Evolutionary conservation across 192 early-diverging fungal genomes (phyloP).

Genomic region (Diversispora epigaea): DNA sequence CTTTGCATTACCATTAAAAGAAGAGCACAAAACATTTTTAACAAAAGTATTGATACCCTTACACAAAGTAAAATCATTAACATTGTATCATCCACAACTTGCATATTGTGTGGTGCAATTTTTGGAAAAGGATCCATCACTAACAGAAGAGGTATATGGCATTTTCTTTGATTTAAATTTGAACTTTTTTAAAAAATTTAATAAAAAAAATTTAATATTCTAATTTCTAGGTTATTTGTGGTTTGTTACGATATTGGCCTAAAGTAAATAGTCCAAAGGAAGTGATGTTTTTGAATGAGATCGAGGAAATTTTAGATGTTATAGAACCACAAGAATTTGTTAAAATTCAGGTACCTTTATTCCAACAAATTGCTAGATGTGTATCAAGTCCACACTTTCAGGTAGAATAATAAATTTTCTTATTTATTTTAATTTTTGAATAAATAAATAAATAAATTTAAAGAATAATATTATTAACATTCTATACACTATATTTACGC

Average conservation of each 20-base stretch:
- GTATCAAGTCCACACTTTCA: constrained; percentile 98
- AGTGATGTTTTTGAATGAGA: constrained; percentile 98
- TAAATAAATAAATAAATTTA: neutral
- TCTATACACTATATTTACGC: neutral
- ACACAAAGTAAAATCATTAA: constrained; percentile 94
- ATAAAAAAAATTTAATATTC: no score
- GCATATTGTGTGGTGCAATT: constrained; percentile 99
- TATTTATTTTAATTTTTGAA: neutral
- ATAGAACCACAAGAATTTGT: constrained; percentile 92
- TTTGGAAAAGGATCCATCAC: constrained; percentile 92
- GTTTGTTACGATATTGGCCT: constrained; percentile 94
- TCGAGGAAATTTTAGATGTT: constrained; percentile 96
- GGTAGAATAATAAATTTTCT: constrained; percentile 44
- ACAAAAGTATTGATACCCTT: constrained; percentile 90
- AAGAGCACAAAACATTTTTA: constrained; percentile 97
- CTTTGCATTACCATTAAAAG: constrained; percentile 96
- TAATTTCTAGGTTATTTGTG: constrained; percentile 68
- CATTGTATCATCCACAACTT: constrained; percentile 95
- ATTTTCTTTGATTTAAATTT: neutral
- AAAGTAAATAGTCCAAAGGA: constrained; percentile 99
- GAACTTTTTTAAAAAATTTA: neutral
- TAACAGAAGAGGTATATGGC: constrained; percentile 76
- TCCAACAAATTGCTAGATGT: constrained; percentile 88
- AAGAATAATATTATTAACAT: constrained; percentile 2
- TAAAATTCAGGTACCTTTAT: constrained; percentile 86